Evolutionary conservation across 352 stramenopile species (phyloP).

Genomic region (Pythium chondricola): DNA sequence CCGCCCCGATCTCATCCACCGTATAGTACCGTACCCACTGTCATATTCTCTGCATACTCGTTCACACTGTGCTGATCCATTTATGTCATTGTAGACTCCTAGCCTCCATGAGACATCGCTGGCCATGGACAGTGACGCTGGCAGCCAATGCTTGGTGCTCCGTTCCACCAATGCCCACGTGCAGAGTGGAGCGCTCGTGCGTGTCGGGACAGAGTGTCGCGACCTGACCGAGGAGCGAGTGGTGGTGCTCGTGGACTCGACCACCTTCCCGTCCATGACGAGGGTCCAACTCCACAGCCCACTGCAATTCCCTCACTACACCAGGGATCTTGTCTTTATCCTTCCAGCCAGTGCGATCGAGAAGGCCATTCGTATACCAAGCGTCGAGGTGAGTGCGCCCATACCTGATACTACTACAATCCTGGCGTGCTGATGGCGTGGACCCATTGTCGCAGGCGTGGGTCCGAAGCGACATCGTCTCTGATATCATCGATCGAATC

Average conservation of each 20-base stretch:
- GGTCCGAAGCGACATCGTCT: background rate
- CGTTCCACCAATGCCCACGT: background rate
- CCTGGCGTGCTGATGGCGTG: background rate
- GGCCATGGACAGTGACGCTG: conserved; percentile 7
- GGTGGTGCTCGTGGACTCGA: conserved; percentile 3
- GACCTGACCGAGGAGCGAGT: conserved; percentile 14
- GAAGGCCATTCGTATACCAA: background rate
- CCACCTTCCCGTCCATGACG: conserved; percentile 1
- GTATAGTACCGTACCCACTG: conserved; percentile 18
- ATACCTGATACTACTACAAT: too few species aligned
- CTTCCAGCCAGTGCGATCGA: background rate
- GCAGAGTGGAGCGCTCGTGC: conserved; percentile 1
- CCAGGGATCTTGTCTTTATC: conserved; percentile 7
- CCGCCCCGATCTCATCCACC: conserved; percentile 2
- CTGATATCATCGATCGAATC: background rate
- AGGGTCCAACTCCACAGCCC: conserved; percentile 4
- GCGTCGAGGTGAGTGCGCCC: background rate
- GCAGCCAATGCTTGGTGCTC: conserved; percentile 2
- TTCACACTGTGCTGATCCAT: background rate
- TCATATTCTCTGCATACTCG: background rate
- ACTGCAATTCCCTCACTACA: conserved; percentile 6
- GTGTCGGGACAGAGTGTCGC: conserved; percentile 5
- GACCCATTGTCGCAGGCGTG: background rate
- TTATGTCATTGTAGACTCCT: background rate
- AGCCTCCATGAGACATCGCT: conserved; percentile 7